Evolutionary conservation across 345 rosid species (phyloP), one percentile per base, ranked within the genome.

Genomic region (Erysimum cheiranthoides): DNA sequence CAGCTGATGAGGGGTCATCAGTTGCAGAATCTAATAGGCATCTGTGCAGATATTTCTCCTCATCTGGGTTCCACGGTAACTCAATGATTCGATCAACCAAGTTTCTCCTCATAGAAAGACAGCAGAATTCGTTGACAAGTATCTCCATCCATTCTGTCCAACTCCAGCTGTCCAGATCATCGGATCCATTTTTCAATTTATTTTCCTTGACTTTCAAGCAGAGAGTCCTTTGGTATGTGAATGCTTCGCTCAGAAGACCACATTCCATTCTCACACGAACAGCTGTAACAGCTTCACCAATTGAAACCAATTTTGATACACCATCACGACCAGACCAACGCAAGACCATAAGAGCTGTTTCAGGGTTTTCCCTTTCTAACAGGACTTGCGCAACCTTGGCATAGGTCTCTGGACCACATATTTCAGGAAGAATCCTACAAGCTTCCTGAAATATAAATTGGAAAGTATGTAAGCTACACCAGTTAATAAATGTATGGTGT

Each of bases 211-310:
- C 80, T 85, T 87, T 88, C 68, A 83, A 54, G 82, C 95, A 91
- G 54, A 91, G 85, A 81, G 82, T 75, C 72, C 97, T 90, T 84
- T 93, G 99, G 82, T 86, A 83, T 76, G 88, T 85, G 77, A 93
- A 93, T 42, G 99, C 96, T 84, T 96, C 99, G 28, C 91, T 96
- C 81, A 96, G 42, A 75, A 96, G 96, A 32, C 90, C 97, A 81
- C 96, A 89, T 81, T 89, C 97, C 76, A 96, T 82, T 77, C 97
- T 96, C 62, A 93, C 92, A 59, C 93, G 85, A 82, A 93, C 78
- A 21, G 89, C 88, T 77, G 95, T 93, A 67, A 88, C 95, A 72
- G 98, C 97, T 82, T 96, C 97, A 75, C 68, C 81, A 45, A 93
- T 84, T 30, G 91, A 87, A 71, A 89, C 84, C 74, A 84, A 70